Evolutionary conservation across 176 grass and related monocot genomes (phyloP).

Genomic region (Eragrostis nindensis): DNA sequence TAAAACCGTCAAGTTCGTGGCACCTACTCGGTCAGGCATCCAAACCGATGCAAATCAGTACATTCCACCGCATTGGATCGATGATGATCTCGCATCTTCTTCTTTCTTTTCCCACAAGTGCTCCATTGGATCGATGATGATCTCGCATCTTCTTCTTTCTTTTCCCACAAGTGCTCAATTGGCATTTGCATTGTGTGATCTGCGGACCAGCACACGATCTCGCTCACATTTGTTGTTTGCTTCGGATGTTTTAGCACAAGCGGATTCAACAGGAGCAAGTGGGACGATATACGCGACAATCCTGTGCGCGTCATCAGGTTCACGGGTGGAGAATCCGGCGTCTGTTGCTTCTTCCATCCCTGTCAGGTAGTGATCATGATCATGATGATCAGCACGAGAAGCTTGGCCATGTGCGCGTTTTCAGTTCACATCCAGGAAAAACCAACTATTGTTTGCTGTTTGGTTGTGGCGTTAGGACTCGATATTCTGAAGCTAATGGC

Average conservation of each 20-base stretch:
- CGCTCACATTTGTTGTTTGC: background rate
- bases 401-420: background rate
- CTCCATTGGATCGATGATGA: no score
- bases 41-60: background rate
- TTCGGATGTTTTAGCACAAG: background rate
- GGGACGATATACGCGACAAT: slow-evolving; percentile 4
- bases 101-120: no score
- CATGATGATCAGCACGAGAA: background rate
- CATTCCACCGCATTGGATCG: background rate
- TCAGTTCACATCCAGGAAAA: background rate
- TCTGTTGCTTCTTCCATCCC: background rate
- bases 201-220: background rate
- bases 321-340: background rate
- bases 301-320: slow-evolving; percentile 3
- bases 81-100: background rate
- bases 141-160: background rate
- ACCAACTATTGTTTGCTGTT: background rate
- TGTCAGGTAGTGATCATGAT: background rate
- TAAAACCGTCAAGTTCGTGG: no score
- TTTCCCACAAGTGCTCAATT: background rate
- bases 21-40: background rate
- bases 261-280: background rate
- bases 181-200: background rate
- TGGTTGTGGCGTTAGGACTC: background rate
- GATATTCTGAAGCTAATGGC: slow-evolving; percentile 2